These are phyloP conservation scores for Alternaria conjuncta DNA, from an alignment of 2,329 filamentous ascomycete genomes.

Conservation along the genomic window DNA sequence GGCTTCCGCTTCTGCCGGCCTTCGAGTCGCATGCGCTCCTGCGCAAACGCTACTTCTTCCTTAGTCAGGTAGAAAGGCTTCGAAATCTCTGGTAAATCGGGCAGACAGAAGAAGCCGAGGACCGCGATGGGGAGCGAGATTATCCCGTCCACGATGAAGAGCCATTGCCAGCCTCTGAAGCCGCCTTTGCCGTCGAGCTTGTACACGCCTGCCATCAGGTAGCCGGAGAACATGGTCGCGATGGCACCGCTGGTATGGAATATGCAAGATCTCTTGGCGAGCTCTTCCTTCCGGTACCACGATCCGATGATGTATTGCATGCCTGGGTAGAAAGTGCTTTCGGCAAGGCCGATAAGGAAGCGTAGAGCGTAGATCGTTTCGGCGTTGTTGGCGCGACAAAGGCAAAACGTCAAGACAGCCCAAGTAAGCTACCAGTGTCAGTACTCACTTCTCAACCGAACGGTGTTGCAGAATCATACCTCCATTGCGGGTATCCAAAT, in stretches of 20 bases:
- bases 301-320: conserved; percentile 46
- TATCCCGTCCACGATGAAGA: conserved; percentile 28
- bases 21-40: conserved; percentile 12
- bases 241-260: conserved; percentile 22
- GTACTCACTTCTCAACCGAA: not conserved
- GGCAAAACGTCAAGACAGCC: conserved; percentile 9
- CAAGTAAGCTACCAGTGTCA: conserved; percentile 6
- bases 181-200: conserved; percentile 65
- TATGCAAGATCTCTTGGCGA: conserved; percentile 23
- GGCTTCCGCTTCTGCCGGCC: not conserved
- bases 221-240: conserved; percentile 40
- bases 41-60: conserved; percentile 16
- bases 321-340: conserved; percentile 60
- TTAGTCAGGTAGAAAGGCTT: conserved; percentile 17
- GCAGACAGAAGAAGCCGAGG: conserved; percentile 23
- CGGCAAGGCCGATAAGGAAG: conserved; percentile 45
- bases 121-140: conserved; percentile 25
- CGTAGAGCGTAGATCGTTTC: conserved; percentile 19
- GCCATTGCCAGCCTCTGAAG: conserved; percentile 44
- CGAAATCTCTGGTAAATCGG: conserved; percentile 24
- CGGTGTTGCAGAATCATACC: not conserved
- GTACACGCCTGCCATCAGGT: conserved; percentile 61
- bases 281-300: conserved; percentile 9
- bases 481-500: conserved; percentile 18
- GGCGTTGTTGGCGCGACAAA: conserved; percentile 8